Evolutionary conservation across 139 green algal genomes (phyloP).

Genomic region (Chlorella sp.): DNA sequence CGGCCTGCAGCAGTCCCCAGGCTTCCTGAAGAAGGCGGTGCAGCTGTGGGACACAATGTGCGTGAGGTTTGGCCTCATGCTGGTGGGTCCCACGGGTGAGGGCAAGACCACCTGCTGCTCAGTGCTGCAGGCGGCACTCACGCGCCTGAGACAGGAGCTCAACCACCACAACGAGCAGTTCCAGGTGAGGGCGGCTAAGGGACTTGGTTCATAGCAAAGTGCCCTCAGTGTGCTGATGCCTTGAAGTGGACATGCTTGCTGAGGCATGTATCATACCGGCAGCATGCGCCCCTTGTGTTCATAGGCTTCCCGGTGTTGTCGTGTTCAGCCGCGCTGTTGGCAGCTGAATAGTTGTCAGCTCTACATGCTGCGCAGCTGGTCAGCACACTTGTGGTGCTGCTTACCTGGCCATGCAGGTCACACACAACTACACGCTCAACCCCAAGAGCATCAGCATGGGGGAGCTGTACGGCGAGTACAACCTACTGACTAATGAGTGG

Average conservation of each 20-base stretch:
- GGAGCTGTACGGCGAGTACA: conserved; percentile 79
- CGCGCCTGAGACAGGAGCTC: conserved; percentile 23
- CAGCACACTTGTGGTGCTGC: no score
- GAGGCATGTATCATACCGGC: no score
- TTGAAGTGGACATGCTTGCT: no score
- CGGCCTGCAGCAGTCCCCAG: conserved; percentile 17
- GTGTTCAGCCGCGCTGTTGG: no score
- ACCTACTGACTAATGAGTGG: conserved; percentile 76
- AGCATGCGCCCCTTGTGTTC: no score
- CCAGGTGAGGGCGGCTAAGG: no score
- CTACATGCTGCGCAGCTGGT: no score
- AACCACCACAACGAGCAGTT: conserved; percentile 7
- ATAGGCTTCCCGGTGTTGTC: no score
- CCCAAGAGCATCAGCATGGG: conserved; percentile 77
- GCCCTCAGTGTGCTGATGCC: no score
- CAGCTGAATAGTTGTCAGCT: no score
- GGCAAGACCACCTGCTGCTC: conserved; percentile 64
- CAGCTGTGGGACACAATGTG: conserved; percentile 79
- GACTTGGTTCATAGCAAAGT: no score
- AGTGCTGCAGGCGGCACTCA: conserved; percentile 45
- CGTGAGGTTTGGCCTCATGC: conserved; percentile 79
- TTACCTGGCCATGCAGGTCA: no score
- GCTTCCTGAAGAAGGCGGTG: conserved; percentile 42
- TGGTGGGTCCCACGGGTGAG: conserved; percentile 66
- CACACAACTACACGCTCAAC: conserved; percentile 60